Evolutionary conservation across 202 grass and related monocot genomes (phyloP), one percentile per base, ranked within the genome.

Genomic region (Panicum hallii): DNA sequence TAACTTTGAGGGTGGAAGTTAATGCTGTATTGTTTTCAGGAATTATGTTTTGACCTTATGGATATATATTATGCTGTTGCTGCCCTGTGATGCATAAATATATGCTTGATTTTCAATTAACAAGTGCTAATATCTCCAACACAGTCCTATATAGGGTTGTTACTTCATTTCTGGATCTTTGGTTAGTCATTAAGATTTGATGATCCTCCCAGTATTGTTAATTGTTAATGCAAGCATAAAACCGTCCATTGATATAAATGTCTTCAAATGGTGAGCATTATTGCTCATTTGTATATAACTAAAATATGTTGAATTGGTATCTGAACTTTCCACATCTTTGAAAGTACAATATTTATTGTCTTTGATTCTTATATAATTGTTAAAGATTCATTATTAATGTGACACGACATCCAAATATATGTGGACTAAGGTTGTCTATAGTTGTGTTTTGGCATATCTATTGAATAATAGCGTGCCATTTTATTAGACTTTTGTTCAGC

Each of bases 161-260:
- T 67, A 41, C 48, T 47, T 73, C 47, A 83, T 47, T 73, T 88
- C 26, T 19, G 71, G 11, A 48, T 32, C 60, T 66, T 67, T 65
- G 11, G 20, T 66, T 66, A 47, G 60, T 32, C 28, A 78, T 57
- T 88, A 65, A 79, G 70, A 81, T 52, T 74, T 48, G 40, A 60
- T 60, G 43, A 7, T 15, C 28, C 50, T 44, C n/a, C 53, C 78
- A 54, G 30, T 69, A 10, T 67, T 73, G 28, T 78, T 64, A 54
- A 7, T 72, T 72, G 45, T 28, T 50, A 49, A 50, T 72, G 34
- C 34, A 63, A 54, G 13, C 47, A 11, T 34, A 57, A 56, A 57
- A 22, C 54, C 7, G 7, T n/a, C 9, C 50, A 15, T 49, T 14
- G 16, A 74, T 54, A 54, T 54, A 5, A 74, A 54, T 19, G 19